Evolutionary conservation across 2,329 filamentous ascomycete genomes (phyloP).

Genomic region (Oidium heveae): DNA sequence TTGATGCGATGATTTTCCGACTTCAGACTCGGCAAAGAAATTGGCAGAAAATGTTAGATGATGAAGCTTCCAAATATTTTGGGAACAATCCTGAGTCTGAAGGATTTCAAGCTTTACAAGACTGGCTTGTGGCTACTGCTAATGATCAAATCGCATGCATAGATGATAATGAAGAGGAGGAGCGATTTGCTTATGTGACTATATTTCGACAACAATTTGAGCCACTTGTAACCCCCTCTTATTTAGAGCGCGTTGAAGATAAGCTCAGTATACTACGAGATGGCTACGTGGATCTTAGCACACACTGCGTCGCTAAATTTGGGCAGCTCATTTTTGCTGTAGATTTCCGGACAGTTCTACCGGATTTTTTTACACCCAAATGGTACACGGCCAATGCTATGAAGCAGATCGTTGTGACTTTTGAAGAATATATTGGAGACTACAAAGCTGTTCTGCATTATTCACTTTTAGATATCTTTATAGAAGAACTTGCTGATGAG

Average conservation of each 20-base stretch:
- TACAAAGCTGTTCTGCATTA: constrained; percentile 67
- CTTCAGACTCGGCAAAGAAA: constrained; percentile 59
- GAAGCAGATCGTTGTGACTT: constrained; percentile 81
- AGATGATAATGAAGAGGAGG: constrained; percentile 63
- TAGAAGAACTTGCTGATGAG: constrained; percentile 82
- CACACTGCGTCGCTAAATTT: constrained; percentile 75
- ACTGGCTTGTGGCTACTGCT: constrained; percentile 90
- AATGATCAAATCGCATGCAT: constrained; percentile 98
- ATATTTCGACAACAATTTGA: constrained; percentile 69
- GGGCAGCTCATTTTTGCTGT: constrained; percentile 68
- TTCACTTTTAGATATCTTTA: constrained; percentile 69
- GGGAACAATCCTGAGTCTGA: constrained; percentile 28
- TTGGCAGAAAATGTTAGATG: constrained; percentile 73
- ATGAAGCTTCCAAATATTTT: constrained; percentile 57
- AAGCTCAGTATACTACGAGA: constrained; percentile 59
- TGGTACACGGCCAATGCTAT: constrained; percentile 80
- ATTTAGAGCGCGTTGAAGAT: constrained; percentile 45
- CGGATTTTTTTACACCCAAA: constrained; percentile 68
- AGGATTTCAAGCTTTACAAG: constrained; percentile 57
- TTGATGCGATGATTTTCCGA: constrained; percentile 84
- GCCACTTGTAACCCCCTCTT: constrained; percentile 53
- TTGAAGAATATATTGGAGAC: constrained; percentile 83
- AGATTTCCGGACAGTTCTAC: constrained; percentile 64
- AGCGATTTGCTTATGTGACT: constrained; percentile 56
- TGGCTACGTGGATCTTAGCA: constrained; percentile 84